Base-by-base conservation (phyloP, 768 basidiomycete genomes). In the Dioszegia crocea region DNA sequence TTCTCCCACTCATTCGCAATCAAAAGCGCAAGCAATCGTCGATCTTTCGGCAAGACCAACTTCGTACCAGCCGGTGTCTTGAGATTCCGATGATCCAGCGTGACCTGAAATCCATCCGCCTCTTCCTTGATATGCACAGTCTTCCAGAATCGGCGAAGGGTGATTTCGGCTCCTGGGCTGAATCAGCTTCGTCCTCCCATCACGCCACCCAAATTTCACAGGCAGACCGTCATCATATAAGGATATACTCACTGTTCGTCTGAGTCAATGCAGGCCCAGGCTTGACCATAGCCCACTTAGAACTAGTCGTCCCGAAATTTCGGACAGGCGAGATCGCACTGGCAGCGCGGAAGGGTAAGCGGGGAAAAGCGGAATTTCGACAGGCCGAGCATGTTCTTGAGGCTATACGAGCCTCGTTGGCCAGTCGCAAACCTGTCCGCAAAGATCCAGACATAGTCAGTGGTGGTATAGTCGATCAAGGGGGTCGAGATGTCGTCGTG, bases 1-100 rank as follows among this genome's bases (percentile, higher is more conserved):
- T 87, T 88, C 69, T 99, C 92, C 96, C 96, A 99, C 79, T 99
- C 96, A 56, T 88, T 83, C 19, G 92, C 96, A 67, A 98, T 85
- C 57, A 96, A 81, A 1, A 89, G 81, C 1, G 93, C 91, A 21
- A 88, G 81, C 27, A 93, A 78, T 40, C 81, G 74, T 72, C 89
- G 89, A 61, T 83, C 80, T 47, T 79, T 76, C 0, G 92, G 92
- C 14, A 98, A 67, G 33, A 85, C 72, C 29, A 99, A 78, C 2
- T 81, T 82, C 44, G 86, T 84, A n/a, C 93, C 93, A 0, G 80
- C 82, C 0, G 93, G 91, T 12, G 94, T 98, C 76, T 89, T 94
- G 57, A 99, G 81, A 0, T 88, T 80, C 33, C 90, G 84, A 65
- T 83, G 83, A 79, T 96, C 93, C 50, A 97, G 81, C 4, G 86